A percentile compares a stretch with the other conserved stretches of the same genome.
Conservation (phyloP, 305 asterid species). For the Caryopteris hybrid region DNA sequence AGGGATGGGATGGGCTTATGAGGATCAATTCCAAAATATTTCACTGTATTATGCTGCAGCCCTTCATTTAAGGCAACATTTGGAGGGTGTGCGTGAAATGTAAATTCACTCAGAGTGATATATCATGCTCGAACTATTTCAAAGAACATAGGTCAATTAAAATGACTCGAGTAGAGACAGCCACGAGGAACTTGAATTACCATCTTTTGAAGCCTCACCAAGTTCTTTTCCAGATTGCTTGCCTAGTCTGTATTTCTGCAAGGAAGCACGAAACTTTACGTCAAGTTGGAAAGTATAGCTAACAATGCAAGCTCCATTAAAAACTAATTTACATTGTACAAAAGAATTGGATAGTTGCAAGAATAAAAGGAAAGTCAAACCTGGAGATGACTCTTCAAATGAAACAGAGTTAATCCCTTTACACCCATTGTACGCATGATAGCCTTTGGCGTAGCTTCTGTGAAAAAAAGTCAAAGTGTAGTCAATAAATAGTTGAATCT, state of each 20-base stretch:
- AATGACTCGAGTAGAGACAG: conserved; percentile 12
- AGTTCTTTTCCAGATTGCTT: conserved; percentile 84
- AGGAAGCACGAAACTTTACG: conserved; percentile 16
- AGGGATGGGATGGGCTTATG: neutral
- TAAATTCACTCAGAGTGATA: neutral
- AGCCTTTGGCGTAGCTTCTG: conserved; percentile 96
- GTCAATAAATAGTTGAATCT: neutral
- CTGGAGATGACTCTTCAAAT: conserved; percentile 92
- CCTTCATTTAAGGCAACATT: neutral
- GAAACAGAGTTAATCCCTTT: conserved; percentile 84
- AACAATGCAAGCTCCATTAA: conserved; percentile 3
- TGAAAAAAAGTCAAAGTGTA: neutral
- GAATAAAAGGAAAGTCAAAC: conserved; percentile 27
- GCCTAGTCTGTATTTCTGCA: conserved; percentile 85
- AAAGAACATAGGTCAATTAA: neutral
- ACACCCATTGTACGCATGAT: conserved; percentile 87
- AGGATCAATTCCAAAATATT: neutral
- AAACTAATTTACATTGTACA: neutral
- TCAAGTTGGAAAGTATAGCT: conserved; percentile 7
- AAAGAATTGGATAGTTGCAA: neutral
- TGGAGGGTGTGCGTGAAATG: neutral
- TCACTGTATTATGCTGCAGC: neutral
- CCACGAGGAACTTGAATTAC: conserved; percentile 38
- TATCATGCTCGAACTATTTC: neutral
- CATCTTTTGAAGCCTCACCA: conserved; percentile 70